These are phyloP conservation scores for Penicillium nordicum DNA, from an alignment of 2,329 filamentous ascomycete species.

Conservation along the genomic window DNA sequence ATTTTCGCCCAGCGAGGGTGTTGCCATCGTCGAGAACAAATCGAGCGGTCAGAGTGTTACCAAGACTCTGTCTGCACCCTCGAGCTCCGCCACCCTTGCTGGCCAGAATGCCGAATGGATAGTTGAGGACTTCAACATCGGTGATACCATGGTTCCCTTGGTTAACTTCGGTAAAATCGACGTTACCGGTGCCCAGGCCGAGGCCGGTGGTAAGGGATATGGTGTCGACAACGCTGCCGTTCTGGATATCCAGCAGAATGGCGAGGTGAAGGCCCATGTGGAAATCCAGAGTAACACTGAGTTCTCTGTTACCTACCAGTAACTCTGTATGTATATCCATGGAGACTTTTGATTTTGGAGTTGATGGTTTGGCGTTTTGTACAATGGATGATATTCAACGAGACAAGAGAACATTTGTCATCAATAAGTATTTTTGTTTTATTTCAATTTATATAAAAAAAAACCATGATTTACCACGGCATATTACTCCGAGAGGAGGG, in stretches of 20 bases:
- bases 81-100: slow-evolving; percentile 44
- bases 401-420: background rate
- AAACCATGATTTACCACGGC: background rate
- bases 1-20: slow-evolving; percentile 42
- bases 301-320: slow-evolving; percentile 27
- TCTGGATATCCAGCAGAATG: slow-evolving; percentile 48
- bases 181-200: slow-evolving; percentile 34
- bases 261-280: slow-evolving; percentile 32
- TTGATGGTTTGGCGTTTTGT: background rate
- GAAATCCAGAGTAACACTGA: slow-evolving; percentile 24
- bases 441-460: background rate
- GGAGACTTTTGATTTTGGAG: background rate
- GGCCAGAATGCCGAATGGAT: slow-evolving; percentile 63
- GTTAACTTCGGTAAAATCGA: slow-evolving; percentile 48
- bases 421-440: background rate
- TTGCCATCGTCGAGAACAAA: slow-evolving; percentile 51
- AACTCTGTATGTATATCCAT: background rate
- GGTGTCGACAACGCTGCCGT: slow-evolving; percentile 41
- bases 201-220: slow-evolving; percentile 20
- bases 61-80: slow-evolving; percentile 50
- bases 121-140: slow-evolving; percentile 53
- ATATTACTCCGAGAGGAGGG: background rate
- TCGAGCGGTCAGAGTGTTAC: slow-evolving; percentile 52
- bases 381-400: background rate
- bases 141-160: slow-evolving; percentile 42